These are phyloP conservation scores for Chaetomiaceae sp. DNA, from an alignment of 2,329 filamentous ascomycete genomes.

Conservation along the genomic window DNA sequence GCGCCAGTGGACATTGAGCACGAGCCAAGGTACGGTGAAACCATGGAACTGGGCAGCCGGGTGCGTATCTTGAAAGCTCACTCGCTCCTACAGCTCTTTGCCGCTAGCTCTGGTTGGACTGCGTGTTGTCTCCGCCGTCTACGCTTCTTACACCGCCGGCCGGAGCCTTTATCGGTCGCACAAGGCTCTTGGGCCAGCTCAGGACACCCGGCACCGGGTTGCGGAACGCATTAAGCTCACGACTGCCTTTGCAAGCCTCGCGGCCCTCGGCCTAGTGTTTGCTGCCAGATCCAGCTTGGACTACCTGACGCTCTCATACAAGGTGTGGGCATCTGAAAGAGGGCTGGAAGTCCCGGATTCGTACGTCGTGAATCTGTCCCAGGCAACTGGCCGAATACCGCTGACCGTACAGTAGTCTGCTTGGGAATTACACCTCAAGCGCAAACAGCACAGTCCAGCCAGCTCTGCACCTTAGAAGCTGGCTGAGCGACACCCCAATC, in stretches of 20 bases:
- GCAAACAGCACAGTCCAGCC: conserved; percentile 18
- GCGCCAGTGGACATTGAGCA: conserved; percentile 10
- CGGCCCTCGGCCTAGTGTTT: conserved; percentile 26
- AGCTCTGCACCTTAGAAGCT: conserved; percentile 37
- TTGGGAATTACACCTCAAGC: conserved; percentile 1
- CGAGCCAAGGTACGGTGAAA: background rate
- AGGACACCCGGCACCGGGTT: conserved; percentile 33
- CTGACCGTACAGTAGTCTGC: background rate
- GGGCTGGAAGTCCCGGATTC: conserved; percentile 27
- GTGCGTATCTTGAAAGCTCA: background rate
- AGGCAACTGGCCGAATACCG: background rate
- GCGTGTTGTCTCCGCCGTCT: conserved; percentile 27
- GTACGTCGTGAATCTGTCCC: conserved; percentile 21
- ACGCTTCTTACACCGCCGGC: conserved; percentile 30
- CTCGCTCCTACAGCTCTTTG: conserved; percentile 23
- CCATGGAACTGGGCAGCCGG: background rate
- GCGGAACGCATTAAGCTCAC: conserved; percentile 29
- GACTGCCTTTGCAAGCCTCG: conserved; percentile 31
- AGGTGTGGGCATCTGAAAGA: conserved; percentile 34
- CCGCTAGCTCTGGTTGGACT: conserved; percentile 27
- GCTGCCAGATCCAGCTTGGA: conserved; percentile 28
- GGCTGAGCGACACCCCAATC: conserved; percentile 48
- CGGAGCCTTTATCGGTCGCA: conserved; percentile 32
- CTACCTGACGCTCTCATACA: conserved; percentile 33
- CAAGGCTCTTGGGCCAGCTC: conserved; percentile 30